Base-by-base conservation (phyloP, 768 basidiomycete species). In the Daedalea quercina region DNA sequence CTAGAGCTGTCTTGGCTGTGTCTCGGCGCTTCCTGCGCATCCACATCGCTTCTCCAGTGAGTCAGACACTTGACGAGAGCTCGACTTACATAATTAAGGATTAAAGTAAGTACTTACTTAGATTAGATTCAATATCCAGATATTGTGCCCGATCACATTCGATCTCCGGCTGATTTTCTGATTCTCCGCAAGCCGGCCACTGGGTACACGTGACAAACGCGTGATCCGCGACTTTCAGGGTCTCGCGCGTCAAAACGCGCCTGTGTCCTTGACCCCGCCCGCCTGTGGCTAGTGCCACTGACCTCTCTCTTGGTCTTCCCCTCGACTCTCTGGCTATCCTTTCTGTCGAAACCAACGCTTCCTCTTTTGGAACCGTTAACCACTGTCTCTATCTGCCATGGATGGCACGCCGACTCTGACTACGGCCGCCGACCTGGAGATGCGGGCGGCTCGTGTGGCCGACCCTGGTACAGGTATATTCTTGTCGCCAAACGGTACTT, bases 391-490 rank as follows among this genome's bases (percentile, higher is more conserved):
- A 42, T 23, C 37, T 56, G 59, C 48, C 54, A 77, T 77, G 76
- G 75, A 76, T 55, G 70, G 68, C 58, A 65, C 71, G 57, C 71
- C 76, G 43, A 69, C 69, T 60, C 66, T 73, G 6, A 67, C 70
- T 52, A 73, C 74, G 35, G 74, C 72, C 58, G 68, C 79, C 45
- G 87, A 89, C 68, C 70, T 89, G 37, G 86, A 89, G 70, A 69
- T 80, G 63, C 79, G 83, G 65, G 83, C 84, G 46, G 84, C 84
- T 37, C 77, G 81, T 33, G 81, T 90, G 53, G 84, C 84, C 19
- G 87, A 90, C 67, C 87, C 87, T 40, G 80, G 82, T 31, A 79
- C 82, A 65, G 87, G 87, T 84, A 53, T 45, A 75, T 61, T 9
- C 41, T 9, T 48, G 6, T 20, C 17, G 9, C 17, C 37, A 40